These are phyloP conservation scores for Arthrobotrys pseudoclavata DNA, from an alignment of 2,329 filamentous ascomycete species.

Conservation along the genomic window DNA sequence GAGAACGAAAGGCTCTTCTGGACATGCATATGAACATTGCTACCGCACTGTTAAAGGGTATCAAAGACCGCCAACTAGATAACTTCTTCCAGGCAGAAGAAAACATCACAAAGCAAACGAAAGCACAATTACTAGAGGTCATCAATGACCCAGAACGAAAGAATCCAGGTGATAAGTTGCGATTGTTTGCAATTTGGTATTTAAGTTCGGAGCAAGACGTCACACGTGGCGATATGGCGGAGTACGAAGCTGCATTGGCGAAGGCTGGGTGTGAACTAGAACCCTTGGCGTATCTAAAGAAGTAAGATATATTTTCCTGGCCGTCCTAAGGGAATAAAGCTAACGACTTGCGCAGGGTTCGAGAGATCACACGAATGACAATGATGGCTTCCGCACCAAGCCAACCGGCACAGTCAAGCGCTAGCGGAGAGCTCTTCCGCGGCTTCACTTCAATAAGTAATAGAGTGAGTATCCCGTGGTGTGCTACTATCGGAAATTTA, in stretches of 20 bases:
- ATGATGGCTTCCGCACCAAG: conserved; percentile 90
- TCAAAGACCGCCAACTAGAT: conserved; percentile 94
- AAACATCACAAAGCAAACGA: conserved; percentile 89
- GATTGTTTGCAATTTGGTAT: conserved; percentile 92
- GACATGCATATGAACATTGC: conserved; percentile 99
- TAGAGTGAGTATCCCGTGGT: conserved; percentile 67
- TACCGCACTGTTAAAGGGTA: conserved; percentile 81
- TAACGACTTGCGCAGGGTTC: conserved; percentile 72
- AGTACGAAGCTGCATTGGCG: conserved; percentile 86
- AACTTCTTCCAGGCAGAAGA: conserved; percentile 97
- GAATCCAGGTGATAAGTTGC: conserved; percentile 86
- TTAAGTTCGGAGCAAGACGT: conserved; percentile 92
- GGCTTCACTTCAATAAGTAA: conserved; percentile 93
- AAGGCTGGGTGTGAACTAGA: conserved; percentile 81
- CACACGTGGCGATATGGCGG: conserved; percentile 82
- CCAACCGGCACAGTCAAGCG: conserved; percentile 73
- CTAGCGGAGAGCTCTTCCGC: conserved; percentile 81
- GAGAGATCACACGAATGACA: conserved; percentile 96
- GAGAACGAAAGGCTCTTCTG: conserved; percentile 90
- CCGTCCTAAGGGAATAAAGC: neutral
- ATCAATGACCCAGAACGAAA: conserved; percentile 86
- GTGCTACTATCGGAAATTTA: too few species aligned
- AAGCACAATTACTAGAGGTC: conserved; percentile 87
- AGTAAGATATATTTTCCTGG: conserved; percentile 71
- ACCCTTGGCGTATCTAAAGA: conserved; percentile 86